Evolutionary conservation across 495 filamentous ascomycete species (phyloP).

Genomic region (Annulohypoxylon moriforme): DNA sequence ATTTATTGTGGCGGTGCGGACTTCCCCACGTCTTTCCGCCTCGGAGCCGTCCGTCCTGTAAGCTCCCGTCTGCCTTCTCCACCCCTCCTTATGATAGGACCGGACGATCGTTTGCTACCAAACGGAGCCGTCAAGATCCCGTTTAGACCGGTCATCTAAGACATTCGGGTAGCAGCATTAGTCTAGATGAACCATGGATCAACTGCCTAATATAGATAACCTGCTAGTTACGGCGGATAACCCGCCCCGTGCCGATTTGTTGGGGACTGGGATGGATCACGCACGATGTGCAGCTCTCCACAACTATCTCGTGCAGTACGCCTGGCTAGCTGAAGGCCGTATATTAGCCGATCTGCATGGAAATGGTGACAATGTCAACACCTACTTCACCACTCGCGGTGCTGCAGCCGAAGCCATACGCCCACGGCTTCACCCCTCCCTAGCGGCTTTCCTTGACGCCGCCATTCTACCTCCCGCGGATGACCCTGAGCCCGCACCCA

Average conservation of each 20-base stretch:
- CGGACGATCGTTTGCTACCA: too few species aligned
- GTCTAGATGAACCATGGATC: constrained; percentile 27
- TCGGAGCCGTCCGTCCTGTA: too few species aligned
- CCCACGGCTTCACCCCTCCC: constrained; percentile 39
- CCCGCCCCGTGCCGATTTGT: constrained; percentile 44
- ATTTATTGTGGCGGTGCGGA: too few species aligned
- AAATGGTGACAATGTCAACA: constrained; percentile 18
- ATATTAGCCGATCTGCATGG: constrained; percentile 1
- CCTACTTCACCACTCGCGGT: constrained; percentile 38
- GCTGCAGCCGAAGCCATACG: constrained; percentile 35
- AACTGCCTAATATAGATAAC: constrained; percentile 43
- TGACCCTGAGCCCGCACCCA: constrained; percentile 11
- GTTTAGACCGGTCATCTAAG: neutral
- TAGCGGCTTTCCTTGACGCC: constrained; percentile 47
- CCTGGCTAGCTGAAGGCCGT: constrained; percentile 46
- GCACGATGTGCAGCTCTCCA: constrained; percentile 57
- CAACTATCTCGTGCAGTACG: constrained; percentile 54
- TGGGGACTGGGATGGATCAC: constrained; percentile 46
- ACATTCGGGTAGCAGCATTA: neutral
- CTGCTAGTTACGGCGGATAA: constrained; percentile 48
- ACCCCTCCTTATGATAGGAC: too few species aligned
- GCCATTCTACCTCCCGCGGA: constrained; percentile 32
- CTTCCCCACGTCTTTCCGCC: too few species aligned
- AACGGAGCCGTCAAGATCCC: constrained; percentile 1
- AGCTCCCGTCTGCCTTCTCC: neutral